Conservation (phyloP, 1,284 basidiomycete genomes). For the Papiliotrema nemorosa region DNA sequence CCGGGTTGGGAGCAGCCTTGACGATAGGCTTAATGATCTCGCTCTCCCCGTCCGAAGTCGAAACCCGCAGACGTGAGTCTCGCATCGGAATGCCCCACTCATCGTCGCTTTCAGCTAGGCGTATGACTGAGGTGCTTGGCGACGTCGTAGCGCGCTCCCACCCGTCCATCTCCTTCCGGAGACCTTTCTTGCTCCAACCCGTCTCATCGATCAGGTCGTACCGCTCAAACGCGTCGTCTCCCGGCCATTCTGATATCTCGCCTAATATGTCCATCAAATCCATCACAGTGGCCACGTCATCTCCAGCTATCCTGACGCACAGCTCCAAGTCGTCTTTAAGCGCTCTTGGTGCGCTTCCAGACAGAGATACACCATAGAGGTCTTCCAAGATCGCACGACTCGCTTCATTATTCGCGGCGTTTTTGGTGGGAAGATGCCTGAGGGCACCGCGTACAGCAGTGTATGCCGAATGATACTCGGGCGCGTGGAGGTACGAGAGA, state of each 20-base stretch:
- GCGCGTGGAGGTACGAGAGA: constrained; percentile 33
- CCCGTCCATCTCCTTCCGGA: background rate
- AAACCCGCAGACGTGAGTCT: no score
- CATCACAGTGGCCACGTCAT: constrained; percentile 37
- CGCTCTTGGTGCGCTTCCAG: background rate
- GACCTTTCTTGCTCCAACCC: no score
- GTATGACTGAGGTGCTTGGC: no score
- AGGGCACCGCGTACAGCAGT: constrained; percentile 33
- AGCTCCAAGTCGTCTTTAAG: constrained; percentile 29
- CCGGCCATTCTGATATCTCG: constrained; percentile 37
- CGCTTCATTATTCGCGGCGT: constrained; percentile 2
- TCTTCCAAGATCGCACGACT: constrained; percentile 30
- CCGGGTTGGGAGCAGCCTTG: background rate
- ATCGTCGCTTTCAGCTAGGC: no score
- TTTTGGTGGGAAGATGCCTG: constrained; percentile 12
- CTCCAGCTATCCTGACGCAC: constrained; percentile 30
- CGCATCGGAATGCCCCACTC: no score
- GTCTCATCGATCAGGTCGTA: constrained; percentile 3
- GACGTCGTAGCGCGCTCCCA: background rate
- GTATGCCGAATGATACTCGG: constrained; percentile 32
- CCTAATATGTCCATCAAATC: constrained; percentile 41
- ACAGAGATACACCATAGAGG: constrained; percentile 28
- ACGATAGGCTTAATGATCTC: background rate
- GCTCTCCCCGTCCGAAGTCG: no score
- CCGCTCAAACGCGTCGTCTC: constrained; percentile 22